Evolutionary conservation across 805 yeast genomes (phyloP).

Genomic region (Candida silvicultrix): DNA sequence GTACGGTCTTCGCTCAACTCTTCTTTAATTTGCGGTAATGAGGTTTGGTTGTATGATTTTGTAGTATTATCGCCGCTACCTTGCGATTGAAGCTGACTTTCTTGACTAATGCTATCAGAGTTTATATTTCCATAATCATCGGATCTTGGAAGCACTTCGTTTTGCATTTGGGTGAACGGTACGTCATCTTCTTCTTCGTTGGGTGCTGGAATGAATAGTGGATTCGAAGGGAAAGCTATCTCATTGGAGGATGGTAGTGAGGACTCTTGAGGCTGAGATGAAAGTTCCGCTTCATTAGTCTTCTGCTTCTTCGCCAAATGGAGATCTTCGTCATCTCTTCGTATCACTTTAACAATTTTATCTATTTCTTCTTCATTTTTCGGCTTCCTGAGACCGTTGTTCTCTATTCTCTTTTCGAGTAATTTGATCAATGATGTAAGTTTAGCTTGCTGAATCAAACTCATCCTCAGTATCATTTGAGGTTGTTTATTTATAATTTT

Average conservation of each 20-base stretch:
- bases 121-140: background rate
- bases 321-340: background rate
- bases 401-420: background rate
- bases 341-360: background rate
- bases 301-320: background rate
- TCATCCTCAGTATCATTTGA: background rate
- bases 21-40: background rate
- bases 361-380: background rate
- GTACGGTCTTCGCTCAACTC: background rate
- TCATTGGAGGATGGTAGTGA: background rate
- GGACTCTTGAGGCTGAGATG: background rate
- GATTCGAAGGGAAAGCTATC: background rate
- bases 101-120: background rate
- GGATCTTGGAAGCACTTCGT: background rate
- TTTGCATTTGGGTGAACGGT: background rate
- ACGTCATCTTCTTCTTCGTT: background rate
- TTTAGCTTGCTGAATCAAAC: background rate
- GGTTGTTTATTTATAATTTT: constrained; percentile 2
- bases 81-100: background rate
- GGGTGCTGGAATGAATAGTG: background rate
- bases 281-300: background rate
- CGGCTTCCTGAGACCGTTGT: background rate
- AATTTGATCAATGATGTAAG: background rate
- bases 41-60: too few relatives aligned
- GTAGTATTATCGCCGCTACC: too few relatives aligned